Base-by-base conservation (phyloP, 345 rosid species). In the Draba incana region DNA sequence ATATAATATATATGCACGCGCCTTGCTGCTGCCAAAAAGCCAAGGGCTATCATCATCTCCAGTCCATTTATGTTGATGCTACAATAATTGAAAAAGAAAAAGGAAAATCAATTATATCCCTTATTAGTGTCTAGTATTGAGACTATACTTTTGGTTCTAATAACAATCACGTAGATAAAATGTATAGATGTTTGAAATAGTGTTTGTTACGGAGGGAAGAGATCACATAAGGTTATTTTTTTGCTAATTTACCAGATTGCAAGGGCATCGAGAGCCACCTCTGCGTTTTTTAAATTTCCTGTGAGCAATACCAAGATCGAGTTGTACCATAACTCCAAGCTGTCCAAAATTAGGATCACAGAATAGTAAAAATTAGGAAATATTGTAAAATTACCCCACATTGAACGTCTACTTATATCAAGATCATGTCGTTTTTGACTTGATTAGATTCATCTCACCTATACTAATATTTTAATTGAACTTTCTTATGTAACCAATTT, bases 311-410 rank as follows among this genome's bases (percentile, higher is more conserved):
- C 69, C 73, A 91, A 75, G 62, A 87, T 69, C 15, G 96, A 79
- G 78, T 80, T 91, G 91, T 91, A 88, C 96, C 97, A 88, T 59
- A 87, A 78, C 81, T 91, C 93, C 45, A 91, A 84, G 64, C 91
- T 86, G 88, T 30, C 55, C 57, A 53, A 13, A 25, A 66, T 27
- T 12, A 50, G 5, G 12, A 23, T 56, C 70, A 65, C 12, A 16
- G 11, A 31, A 8, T 4, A 48, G 15, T 20, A 20, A 20, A 20
- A 20, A 20, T 20, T 20, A 20, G 20, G 20, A 20, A 20, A 20
- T 0, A 20, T 20, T 20, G 20, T 20, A 20, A 20, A 20, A 20
- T 20, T 20, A 20, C 20, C 20, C 20, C 20, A 20, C 20, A 20
- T 20, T 20, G 20, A 20, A 20, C 20, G 0, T 20, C 20, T 20